A percentile compares a stretch with the other conserved stretches of the same genome.
Evolutionary conservation across 2,329 filamentous ascomycete species (phyloP).

Genomic region (Fusarium albidum): DNA sequence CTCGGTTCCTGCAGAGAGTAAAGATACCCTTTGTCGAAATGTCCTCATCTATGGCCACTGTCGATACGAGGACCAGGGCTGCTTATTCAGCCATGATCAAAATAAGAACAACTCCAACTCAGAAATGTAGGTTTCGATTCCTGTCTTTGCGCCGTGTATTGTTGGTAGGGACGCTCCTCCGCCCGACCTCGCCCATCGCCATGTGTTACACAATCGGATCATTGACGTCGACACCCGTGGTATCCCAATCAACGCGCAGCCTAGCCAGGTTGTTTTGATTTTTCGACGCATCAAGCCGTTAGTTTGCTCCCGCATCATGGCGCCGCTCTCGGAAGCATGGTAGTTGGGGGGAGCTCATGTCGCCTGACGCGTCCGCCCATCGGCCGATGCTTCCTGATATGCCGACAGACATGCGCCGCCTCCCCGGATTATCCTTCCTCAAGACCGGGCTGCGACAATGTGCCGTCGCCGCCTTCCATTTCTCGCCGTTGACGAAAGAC

Average conservation of each 20-base stretch:
- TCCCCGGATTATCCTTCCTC: slow-evolving; percentile 1
- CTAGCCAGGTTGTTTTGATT: not conserved
- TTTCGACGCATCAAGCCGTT: not conserved
- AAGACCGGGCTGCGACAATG: not conserved
- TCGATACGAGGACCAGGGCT: slow-evolving; percentile 90
- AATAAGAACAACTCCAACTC: slow-evolving; percentile 61
- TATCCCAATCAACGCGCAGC: not conserved
- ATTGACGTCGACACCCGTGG: slow-evolving; percentile 8
- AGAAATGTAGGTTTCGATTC: slow-evolving; percentile 56
- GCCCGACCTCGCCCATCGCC: slow-evolving; percentile 11
- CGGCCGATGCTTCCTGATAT: slow-evolving; percentile 17
- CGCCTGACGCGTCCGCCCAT: slow-evolving; percentile 18
- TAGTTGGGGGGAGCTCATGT: slow-evolving; percentile 14
- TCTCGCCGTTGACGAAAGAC: too few relatives aligned
- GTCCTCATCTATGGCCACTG: slow-evolving; percentile 94
- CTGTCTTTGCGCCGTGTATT: slow-evolving; percentile 10
- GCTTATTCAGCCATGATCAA: slow-evolving; percentile 87
- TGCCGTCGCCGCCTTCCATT: too few relatives aligned
- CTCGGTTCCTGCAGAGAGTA: slow-evolving; percentile 66
- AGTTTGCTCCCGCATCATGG: not conserved
- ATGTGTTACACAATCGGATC: slow-evolving; percentile 18
- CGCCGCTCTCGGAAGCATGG: slow-evolving; percentile 8
- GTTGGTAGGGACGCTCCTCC: slow-evolving; percentile 4
- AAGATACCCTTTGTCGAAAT: slow-evolving; percentile 91
- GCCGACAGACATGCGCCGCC: not conserved